phyloP scores from a whole-genome alignment of 2,329 filamentous ascomycete species.

The Gnomoniopsis sp. region DNA sequence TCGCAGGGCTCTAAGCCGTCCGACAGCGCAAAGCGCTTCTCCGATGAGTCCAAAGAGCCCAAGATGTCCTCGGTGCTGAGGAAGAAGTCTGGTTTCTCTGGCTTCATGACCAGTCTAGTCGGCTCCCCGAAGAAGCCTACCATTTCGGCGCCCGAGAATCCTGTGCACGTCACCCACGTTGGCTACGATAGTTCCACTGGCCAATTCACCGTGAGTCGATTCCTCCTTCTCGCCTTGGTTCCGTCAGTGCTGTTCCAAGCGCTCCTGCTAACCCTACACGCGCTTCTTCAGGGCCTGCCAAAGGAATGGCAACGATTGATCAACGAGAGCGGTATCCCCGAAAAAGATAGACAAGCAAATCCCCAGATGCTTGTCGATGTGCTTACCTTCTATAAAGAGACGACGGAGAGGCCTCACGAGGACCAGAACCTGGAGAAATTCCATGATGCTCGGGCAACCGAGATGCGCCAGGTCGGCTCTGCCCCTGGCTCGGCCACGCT shows the following conservation, averaged over 20 bases:
- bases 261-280: constrained; percentile 19
- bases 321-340: constrained; percentile 91
- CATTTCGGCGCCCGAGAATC: constrained; percentile 97
- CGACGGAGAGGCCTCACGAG: constrained; percentile 73
- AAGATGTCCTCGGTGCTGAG: constrained; percentile 58
- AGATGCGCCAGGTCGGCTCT: constrained; percentile 42
- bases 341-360: constrained; percentile 93
- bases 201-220: constrained; percentile 78
- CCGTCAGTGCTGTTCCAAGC: neutral
- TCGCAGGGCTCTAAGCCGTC: constrained; percentile 34
- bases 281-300: constrained; percentile 68
- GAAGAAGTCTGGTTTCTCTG: constrained; percentile 87
- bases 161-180: constrained; percentile 96
- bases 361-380: constrained; percentile 95
- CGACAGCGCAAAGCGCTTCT: constrained; percentile 67
- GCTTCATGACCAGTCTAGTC: constrained; percentile 78
- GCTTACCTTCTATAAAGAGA: constrained; percentile 96
- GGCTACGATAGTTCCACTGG: constrained; percentile 95
- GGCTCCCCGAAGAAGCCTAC: constrained; percentile 85
- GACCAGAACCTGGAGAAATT: constrained; percentile 96
- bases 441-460: constrained; percentile 70
- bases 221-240: constrained; percentile 19
- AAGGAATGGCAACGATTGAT: constrained; percentile 98
- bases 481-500: constrained; percentile 41
- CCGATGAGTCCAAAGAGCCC: constrained; percentile 68